Percentiles rank a stretch among this genome's conserved stretches.
Evolutionary conservation across 495 filamentous ascomycete genomes (phyloP).

Genomic region (Daldinia vernicosa): DNA sequence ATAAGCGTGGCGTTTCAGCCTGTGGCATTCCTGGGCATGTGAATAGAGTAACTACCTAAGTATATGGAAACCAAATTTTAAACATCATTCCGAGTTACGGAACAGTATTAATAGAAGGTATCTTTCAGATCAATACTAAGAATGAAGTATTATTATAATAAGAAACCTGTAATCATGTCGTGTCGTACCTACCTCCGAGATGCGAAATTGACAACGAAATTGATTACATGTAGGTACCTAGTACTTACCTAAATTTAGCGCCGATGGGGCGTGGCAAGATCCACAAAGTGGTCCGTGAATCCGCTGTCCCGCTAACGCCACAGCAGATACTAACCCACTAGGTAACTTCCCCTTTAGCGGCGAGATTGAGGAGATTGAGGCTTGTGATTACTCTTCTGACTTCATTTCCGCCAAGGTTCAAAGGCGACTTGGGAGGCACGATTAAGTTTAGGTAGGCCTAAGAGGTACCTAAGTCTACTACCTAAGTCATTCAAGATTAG

Average conservation of each 20-base stretch:
- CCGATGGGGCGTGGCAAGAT: constrained; percentile 3
- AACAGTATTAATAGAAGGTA: not conserved
- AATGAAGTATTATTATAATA: not conserved
- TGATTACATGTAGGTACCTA: not conserved
- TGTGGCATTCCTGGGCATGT: not conserved
- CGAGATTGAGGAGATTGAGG: constrained; percentile 17
- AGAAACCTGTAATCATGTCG: not conserved
- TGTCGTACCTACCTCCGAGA: not conserved
- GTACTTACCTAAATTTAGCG: constrained; percentile 34
- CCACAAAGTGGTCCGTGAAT: constrained; percentile 20
- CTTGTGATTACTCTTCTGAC: constrained; percentile 37
- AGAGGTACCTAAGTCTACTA: not conserved
- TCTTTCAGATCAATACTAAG: not conserved
- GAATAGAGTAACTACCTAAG: no score
- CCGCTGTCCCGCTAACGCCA: constrained; percentile 20
- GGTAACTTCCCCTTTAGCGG: constrained; percentile 15
- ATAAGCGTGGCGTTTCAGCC: not conserved
- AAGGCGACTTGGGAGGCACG: not conserved
- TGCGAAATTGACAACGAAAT: not conserved
- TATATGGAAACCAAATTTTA: not conserved
- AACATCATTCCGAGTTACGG: not conserved
- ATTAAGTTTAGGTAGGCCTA: constrained; percentile 9
- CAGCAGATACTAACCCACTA: constrained; percentile 21
- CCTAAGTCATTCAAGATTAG: constrained; percentile 21
- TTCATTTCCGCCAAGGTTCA: constrained; percentile 26